A percentile compares a stretch with the other conserved stretches of the same genome.
These are phyloP conservation scores for Cocos nucifera DNA, from an alignment of 176 grass and related monocot species.

Conservation along the genomic window DNA sequence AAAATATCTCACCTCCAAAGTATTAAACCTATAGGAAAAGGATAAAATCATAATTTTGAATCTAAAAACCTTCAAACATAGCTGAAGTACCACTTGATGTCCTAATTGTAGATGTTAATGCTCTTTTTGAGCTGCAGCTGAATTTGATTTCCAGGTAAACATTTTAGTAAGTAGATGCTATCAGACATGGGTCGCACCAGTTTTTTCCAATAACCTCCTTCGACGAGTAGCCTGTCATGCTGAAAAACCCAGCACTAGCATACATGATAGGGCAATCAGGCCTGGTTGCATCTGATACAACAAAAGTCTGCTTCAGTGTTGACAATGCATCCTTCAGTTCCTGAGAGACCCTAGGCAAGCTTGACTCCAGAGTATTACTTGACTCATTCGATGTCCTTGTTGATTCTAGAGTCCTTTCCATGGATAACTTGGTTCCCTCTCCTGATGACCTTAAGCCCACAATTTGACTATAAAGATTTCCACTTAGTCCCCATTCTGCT, in stretches of 20 bases:
- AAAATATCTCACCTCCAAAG: too few relatives aligned
- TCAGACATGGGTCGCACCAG: conserved; percentile 13
- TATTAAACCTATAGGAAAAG: too few relatives aligned
- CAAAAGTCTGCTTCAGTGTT: conserved; percentile 45
- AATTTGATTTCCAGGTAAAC: not conserved
- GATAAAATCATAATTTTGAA: too few relatives aligned
- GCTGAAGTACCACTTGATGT: too few relatives aligned
- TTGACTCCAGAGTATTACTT: conserved; percentile 13
- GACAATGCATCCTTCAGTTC: conserved; percentile 46
- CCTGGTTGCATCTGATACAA: conserved; percentile 39
- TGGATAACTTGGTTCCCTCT: conserved; percentile 11
- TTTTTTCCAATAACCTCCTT: conserved; percentile 55
- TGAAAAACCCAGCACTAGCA: conserved; percentile 42
- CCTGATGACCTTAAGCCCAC: conserved; percentile 11
- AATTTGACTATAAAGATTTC: not conserved
- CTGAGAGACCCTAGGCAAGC: conserved; percentile 33
- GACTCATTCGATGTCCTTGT: conserved; percentile 23
- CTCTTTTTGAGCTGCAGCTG: not conserved
- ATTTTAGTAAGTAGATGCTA: not conserved
- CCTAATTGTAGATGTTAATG: too few relatives aligned
- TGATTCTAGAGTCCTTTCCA: conserved; percentile 11
- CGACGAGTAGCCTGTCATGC: conserved; percentile 41
- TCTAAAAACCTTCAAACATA: too few relatives aligned
- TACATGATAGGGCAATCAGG: conserved; percentile 55
- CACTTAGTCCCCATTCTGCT: not conserved